Percentiles rank a stretch among this genome's conserved stretches.
These are phyloP conservation scores for Rhododendron simsii DNA, from an alignment of 148 eudicot genomes.

Conservation along the genomic window DNA sequence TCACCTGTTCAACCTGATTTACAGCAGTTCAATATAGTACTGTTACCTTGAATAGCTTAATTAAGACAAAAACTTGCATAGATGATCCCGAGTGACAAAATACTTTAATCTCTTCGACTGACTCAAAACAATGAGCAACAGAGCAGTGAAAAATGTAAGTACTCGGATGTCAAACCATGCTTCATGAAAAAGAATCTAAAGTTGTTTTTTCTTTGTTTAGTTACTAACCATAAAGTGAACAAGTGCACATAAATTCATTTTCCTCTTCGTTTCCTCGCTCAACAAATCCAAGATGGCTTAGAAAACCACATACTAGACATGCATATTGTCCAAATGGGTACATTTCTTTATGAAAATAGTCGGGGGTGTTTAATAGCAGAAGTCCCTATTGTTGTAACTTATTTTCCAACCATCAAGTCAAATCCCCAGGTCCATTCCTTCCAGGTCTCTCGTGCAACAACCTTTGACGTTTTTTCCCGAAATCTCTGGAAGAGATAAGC, in stretches of 20 bases:
- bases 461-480: no score
- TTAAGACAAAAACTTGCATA: background rate
- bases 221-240: background rate
- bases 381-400: background rate
- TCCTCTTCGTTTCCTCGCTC: background rate
- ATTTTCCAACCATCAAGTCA: background rate
- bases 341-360: background rate
- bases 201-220: background rate
- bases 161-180: background rate
- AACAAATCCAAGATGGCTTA: background rate
- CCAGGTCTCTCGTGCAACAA: no score
- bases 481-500: no score
- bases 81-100: background rate
- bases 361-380: background rate
- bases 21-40: background rate
- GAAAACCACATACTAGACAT: background rate
- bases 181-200: background rate
- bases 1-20: background rate
- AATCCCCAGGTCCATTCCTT: no score
- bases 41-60: background rate
- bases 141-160: background rate
- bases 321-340: background rate
- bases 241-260: background rate
- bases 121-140: background rate
- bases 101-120: background rate